These are phyloP conservation scores for Deakozyma indianensis DNA, from an alignment of 805 yeast species.

Conservation along the genomic window DNA sequence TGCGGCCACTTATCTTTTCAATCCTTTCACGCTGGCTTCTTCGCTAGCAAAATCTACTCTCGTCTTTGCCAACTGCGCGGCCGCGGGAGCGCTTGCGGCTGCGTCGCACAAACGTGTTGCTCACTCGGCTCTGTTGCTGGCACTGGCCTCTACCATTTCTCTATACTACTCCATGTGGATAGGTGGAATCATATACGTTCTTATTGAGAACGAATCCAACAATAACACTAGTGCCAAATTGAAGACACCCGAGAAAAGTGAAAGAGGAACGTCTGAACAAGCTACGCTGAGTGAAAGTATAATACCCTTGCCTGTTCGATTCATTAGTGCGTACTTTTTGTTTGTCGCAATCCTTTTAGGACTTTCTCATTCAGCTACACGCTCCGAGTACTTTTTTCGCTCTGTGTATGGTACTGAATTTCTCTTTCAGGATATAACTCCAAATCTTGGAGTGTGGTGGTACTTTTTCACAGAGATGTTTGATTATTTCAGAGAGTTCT, in stretches of 20 bases:
- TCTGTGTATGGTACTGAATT: conserved; percentile 39
- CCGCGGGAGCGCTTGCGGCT: conserved; percentile 33
- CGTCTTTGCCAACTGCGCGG: conserved; percentile 42
- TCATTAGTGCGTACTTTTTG: background rate
- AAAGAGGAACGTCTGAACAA: background rate
- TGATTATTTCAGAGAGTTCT: conserved; percentile 74
- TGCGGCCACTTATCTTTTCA: conserved; percentile 55
- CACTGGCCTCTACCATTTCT: conserved; percentile 50
- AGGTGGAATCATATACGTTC: background rate
- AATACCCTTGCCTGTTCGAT: background rate
- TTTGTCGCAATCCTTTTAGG: background rate
- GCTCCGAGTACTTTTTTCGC: conserved; percentile 24
- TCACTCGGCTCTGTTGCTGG: conserved; percentile 37
- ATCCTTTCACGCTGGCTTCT: conserved; percentile 65
- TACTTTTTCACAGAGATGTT: conserved; percentile 93
- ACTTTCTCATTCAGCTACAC: background rate
- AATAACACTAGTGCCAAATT: background rate
- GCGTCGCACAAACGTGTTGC: conserved; percentile 28
- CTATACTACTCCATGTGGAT: conserved; percentile 28
- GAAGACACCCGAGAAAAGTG: background rate
- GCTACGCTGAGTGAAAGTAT: background rate
- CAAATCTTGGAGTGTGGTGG: conserved; percentile 98
- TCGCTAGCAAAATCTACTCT: conserved; percentile 56
- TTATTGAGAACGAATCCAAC: background rate
- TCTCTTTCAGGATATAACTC: conserved; percentile 56